Conservation (phyloP, 306 rosid genomes). For the Bauhinia variegata region DNA sequence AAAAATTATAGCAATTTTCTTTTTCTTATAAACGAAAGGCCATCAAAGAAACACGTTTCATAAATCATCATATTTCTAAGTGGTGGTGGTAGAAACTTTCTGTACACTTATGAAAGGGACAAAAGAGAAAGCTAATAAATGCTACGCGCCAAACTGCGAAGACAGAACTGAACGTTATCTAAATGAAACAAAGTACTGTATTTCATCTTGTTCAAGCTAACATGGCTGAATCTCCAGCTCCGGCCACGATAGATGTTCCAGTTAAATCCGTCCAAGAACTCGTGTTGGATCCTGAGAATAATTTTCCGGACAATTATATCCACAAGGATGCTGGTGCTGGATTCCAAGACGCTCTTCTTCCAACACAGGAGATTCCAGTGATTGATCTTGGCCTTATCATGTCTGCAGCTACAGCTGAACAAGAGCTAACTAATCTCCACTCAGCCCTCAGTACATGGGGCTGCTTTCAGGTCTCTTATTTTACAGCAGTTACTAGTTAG, state of each 20-base stretch:
- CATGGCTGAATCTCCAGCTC: slow-evolving; percentile 35
- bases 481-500: background rate
- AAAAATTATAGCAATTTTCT: too few species aligned
- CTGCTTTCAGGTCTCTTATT: slow-evolving; percentile 48
- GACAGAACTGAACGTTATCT: too few species aligned
- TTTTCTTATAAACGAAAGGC: too few species aligned
- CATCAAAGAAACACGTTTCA: too few species aligned
- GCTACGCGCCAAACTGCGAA: too few species aligned
- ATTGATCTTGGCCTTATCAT: slow-evolving; percentile 39
- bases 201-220: too few species aligned
- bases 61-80: too few species aligned
- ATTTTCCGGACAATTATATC: slow-evolving; percentile 41
- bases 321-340: slow-evolving; percentile 36
- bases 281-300: slow-evolving; percentile 8
- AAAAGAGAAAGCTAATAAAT: too few species aligned
- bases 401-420: slow-evolving; percentile 19
- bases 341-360: slow-evolving; percentile 37
- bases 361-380: slow-evolving; percentile 38
- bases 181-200: too few species aligned
- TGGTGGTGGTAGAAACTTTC: too few species aligned
- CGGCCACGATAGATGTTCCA: background rate
- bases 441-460: slow-evolving; percentile 50
- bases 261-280: slow-evolving; percentile 49
- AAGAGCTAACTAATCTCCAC: slow-evolving; percentile 41
- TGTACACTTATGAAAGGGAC: too few species aligned